A percentile compares a stretch with the other conserved stretches of the same genome.
These are phyloP conservation scores for Zygoascus sp. DNA, from an alignment of 1,139 yeast species.

Conservation along the genomic window DNA sequence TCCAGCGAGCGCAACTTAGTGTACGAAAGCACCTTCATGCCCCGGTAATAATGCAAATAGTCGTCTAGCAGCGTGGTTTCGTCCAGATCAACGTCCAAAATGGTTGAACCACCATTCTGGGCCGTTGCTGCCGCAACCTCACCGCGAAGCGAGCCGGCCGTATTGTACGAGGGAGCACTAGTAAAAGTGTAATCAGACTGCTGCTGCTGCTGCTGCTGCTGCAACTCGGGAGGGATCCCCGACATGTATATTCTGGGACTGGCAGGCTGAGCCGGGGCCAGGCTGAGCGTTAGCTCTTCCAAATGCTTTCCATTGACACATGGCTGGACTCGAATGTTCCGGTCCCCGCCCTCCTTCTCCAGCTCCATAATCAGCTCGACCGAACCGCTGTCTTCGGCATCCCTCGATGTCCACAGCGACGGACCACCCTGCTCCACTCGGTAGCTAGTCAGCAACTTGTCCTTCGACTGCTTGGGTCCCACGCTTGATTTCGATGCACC, in stretches of 20 bases:
- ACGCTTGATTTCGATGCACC: too few species aligned
- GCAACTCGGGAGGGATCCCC: background rate
- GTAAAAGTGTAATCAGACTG: too few species aligned
- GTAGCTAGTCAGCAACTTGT: background rate
- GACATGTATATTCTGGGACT: background rate
- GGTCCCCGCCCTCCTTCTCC: background rate
- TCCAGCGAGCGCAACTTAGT: conserved; percentile 16
- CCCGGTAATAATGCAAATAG: conserved; percentile 23
- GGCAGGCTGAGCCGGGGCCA: background rate
- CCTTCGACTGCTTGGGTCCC: background rate
- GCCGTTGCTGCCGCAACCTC: too few species aligned
- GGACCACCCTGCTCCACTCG: background rate
- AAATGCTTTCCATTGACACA: background rate
- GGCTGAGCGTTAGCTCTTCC: background rate
- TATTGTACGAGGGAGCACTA: background rate
- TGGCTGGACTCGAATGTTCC: conserved; percentile 1
- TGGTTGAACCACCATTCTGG: too few species aligned
- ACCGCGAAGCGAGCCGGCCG: too few species aligned
- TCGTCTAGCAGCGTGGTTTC: background rate
- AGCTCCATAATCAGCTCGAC: conserved; percentile 2
- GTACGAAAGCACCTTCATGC: conserved; percentile 15
- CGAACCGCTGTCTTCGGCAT: background rate
- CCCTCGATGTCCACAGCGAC: background rate
- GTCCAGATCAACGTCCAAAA: background rate
- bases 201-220: background rate